Evolutionary conservation across 2,329 filamentous ascomycete genomes (phyloP), one percentile per base, ranked within the genome.

Genomic region (Fusarium sp.): DNA sequence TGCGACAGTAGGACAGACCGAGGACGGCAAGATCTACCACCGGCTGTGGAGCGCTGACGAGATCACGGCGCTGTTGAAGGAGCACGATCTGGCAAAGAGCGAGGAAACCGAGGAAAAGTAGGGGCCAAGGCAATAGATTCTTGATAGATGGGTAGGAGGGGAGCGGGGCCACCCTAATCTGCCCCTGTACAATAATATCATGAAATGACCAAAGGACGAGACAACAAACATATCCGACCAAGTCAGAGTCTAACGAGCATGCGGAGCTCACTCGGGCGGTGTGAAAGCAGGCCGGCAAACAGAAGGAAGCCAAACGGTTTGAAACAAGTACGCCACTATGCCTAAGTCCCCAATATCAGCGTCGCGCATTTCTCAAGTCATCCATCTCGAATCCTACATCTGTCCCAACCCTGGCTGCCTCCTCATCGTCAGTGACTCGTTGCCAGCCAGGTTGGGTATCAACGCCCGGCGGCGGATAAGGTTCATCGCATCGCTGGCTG

Each of bases 11-110:
- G 97, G 96, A 78, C 94, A 95, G 87, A 98, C 95, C 76, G 93
- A 95, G 84, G 92, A 95, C 75, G 96, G 96, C 80, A 96, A 96
- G 87, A 96, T 99, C 84, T 99, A 98, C 87, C 96, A 99, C 85
- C 94, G 97, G 82, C 89, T 99, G 72, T 99, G 96, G 96, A 93
- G 91, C 79, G 96, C 95, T 51, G 96, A 99, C 75, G 96, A 98
- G 87, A 99, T 99, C 80, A 96, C 94, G 81, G 91, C 93, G 59
- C 87, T 99, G 83, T 87, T 99, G 79, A 97, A 95, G 89, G 94
- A 98, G 87, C 95, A 99, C 80, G 96, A 96, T 78, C 85, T 99
- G 82, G 96, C 94, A 70, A 98, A 98, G 89, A 90, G 92, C 75
- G 93, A 96, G 81, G 91, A 91, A 73, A 83, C 90, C 16, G 91